Percentiles rank a stretch among this genome's conserved stretches.
Conservation (phyloP, 108 stramenopile genomes). For the Nitzschia sp. region DNA sequence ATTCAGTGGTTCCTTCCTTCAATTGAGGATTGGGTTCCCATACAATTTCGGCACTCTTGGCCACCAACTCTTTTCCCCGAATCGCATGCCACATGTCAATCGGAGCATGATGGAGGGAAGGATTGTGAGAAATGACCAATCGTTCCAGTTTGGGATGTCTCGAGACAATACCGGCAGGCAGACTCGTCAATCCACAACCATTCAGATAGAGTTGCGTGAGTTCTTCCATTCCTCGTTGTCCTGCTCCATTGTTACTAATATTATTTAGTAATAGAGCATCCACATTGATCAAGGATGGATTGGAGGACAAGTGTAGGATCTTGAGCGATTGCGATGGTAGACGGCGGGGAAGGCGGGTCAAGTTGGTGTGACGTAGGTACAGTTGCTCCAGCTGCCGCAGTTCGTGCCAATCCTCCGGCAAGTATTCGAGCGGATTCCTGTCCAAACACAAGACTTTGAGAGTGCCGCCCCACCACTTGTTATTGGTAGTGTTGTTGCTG, state of each 20-base stretch:
- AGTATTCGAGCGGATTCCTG: constrained; percentile 36
- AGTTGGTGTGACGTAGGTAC: constrained; percentile 41
- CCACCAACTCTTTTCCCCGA: not conserved
- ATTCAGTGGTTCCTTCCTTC: not conserved
- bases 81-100: not conserved
- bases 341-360: constrained; percentile 31
- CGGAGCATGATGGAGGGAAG: not conserved
- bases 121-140: constrained; percentile 53
- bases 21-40: constrained; percentile 27
- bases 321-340: constrained; percentile 33
- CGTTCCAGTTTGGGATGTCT: constrained; percentile 31
- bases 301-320: constrained; percentile 59
- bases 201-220: constrained; percentile 56
- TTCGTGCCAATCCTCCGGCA: constrained; percentile 37
- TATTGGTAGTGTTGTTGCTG: too few species aligned
- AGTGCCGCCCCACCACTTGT: too few species aligned
- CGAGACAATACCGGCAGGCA: constrained; percentile 38
- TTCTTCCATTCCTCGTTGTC: not conserved
- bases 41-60: not conserved
- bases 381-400: constrained; percentile 39
- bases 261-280: constrained; percentile 1
- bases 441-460: constrained; percentile 56
- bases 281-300: constrained; percentile 42
- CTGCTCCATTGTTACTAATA: too few species aligned
- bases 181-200: constrained; percentile 36